Evolutionary conservation across 768 basidiomycete genomes (phyloP).

Genomic region (Lactarius hatsudake): DNA sequence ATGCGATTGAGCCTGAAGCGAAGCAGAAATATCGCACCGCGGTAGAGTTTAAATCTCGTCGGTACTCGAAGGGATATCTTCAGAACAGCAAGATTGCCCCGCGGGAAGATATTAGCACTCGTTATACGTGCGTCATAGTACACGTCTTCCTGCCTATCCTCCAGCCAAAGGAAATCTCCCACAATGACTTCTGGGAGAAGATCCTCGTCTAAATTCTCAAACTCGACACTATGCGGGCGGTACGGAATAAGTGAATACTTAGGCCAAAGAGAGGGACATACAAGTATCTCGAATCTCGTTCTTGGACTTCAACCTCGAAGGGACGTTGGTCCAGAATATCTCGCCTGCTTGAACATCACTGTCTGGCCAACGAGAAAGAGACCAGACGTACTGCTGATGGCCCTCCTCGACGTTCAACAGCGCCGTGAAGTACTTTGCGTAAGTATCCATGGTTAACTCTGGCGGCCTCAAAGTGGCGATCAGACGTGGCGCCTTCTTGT

Average conservation of each 20-base stretch:
- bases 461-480: not conserved
- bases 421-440: conserved; percentile 4
- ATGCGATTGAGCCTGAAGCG: conserved; percentile 55
- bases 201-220: conserved; percentile 17
- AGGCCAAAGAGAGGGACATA: not conserved
- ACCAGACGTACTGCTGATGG: conserved; percentile 47
- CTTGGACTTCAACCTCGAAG: not conserved
- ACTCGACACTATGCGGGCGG: not conserved
- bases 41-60: conserved; percentile 40
- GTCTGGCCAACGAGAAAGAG: conserved; percentile 9
- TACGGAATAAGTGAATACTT: not conserved
- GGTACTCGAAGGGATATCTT: conserved; percentile 52
- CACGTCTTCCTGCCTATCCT: conserved; percentile 16
- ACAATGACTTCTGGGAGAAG: conserved; percentile 13
- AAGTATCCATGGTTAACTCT: conserved; percentile 1
- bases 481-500: not conserved
- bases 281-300: not conserved
- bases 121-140: conserved; percentile 20
- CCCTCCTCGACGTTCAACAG: conserved; percentile 31
- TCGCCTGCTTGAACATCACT: conserved; percentile 34
- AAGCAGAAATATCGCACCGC: conserved; percentile 44
- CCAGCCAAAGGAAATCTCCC: conserved; percentile 20
- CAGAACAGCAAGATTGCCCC: conserved; percentile 32
- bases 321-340: conserved; percentile 7
- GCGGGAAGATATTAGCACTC: not conserved